phyloP scores from a whole-genome alignment of 2,329 filamentous ascomycete species.

The Monosporascus cannonballus region DNA sequence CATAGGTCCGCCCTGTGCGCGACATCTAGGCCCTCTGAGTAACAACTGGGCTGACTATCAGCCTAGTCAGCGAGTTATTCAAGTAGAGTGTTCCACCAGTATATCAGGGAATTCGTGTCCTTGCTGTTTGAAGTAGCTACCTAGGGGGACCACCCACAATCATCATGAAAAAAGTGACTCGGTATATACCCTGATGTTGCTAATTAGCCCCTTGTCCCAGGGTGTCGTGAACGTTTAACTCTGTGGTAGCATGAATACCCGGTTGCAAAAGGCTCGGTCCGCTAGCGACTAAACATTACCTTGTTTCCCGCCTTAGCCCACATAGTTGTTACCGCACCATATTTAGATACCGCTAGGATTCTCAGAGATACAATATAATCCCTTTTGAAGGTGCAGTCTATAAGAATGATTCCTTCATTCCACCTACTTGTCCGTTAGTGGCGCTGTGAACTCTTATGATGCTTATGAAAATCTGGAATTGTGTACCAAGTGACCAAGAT shows the following conservation, averaged over 20 bases:
- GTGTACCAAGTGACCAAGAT: too few relatives aligned
- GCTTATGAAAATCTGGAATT: too few relatives aligned
- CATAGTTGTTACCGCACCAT: not conserved
- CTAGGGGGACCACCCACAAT: too few relatives aligned
- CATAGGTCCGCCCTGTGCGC: constrained; percentile 8
- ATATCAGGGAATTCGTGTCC: constrained; percentile 5
- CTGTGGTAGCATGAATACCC: not conserved
- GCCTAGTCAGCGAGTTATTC: constrained; percentile 14
- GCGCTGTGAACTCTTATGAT: too few relatives aligned
- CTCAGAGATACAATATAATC: too few relatives aligned
- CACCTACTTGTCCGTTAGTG: too few relatives aligned
- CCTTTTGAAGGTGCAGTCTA: too few relatives aligned
- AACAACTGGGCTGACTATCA: constrained; percentile 13
- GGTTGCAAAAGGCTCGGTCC: not conserved
- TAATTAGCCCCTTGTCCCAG: not conserved
- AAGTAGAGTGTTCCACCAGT: constrained; percentile 2
- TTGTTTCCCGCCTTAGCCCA: not conserved
- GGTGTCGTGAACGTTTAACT: not conserved
- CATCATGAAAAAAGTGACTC: too few relatives aligned
- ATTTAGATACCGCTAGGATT: not conserved
- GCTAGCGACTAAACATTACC: not conserved
- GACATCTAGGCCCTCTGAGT: constrained; percentile 15
- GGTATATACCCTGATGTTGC: too few relatives aligned
- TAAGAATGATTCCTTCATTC: too few relatives aligned
- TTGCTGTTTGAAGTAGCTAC: constrained; percentile 5